Base-by-base conservation (phyloP, 805 yeast species). In the Barnettozyma vustinii region DNA sequence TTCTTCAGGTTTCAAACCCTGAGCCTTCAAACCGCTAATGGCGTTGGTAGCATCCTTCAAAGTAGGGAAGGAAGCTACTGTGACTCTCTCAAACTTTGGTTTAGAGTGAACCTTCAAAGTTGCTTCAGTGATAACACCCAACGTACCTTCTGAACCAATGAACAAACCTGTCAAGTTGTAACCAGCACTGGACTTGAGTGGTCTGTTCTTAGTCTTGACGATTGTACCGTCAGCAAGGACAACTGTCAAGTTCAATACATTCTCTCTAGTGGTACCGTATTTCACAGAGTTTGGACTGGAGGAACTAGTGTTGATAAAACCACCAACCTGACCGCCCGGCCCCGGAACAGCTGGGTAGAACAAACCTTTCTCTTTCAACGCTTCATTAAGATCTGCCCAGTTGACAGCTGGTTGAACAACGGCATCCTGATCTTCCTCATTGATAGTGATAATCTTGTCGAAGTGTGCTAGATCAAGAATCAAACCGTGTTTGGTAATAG, bases 151-250 rank as follows among this genome's bases (percentile, higher is more conserved):
- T 42, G 84, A 74, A 1, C 94, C 94, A 44, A 83, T 70, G 59
- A 86, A 84, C 52, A 86, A 65, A 15, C 84, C 83, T 41, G 85
- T 87, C 61, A 86, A 69, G 57, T 84, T 85, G 62, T 86, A 87
- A 15, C 94, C 94, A 6, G 92, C 90, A 54, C 87, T 75, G 1
- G 90, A 76, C 58, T 87, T 86, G 56, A 85, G 73, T 7, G 94
- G 91, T 60, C 94, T 72, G 55, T 76, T 79, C 52, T 79, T 78
- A 1, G 95, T 86, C 67, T 84, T 86, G 45, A 86, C 70, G 30
- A 87, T 68, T 1, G 89, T 81, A 2, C 94, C 95, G 64, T 86
- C 95, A 12, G 94, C 87, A 43, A 86, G 66, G 6, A 87, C 94
- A 20, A 85, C 86, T 0, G 88, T 87, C 51, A 85, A 62, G 50